phyloP scores from a whole-genome alignment of 306 rosid genomes.

The Cicer arietinum region DNA sequence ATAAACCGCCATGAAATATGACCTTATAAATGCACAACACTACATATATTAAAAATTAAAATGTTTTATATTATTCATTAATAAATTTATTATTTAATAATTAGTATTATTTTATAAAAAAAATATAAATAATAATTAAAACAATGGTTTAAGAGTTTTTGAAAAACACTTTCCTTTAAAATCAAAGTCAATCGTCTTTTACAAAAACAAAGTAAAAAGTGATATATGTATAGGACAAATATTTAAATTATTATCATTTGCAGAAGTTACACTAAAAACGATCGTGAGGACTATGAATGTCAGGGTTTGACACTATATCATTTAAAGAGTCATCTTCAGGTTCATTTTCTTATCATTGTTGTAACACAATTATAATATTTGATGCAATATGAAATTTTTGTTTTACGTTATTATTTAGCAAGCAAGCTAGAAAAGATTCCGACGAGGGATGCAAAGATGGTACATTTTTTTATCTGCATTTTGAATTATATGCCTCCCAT shows the following conservation, averaged over 20 bases:
- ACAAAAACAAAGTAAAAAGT: no score
- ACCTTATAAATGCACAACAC: no score
- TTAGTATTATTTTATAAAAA: no score
- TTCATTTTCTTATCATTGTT: conserved; percentile 18
- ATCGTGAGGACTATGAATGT: conserved; percentile 98
- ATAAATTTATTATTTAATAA: no score
- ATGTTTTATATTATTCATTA: no score
- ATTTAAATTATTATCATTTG: conserved; percentile 42
- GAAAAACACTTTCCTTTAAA: no score
- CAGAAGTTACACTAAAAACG: conserved; percentile 99
- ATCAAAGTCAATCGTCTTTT: no score
- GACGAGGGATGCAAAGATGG: conserved; percentile 87
- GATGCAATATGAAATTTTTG: conserved; percentile 21
- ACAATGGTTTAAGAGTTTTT: no score
- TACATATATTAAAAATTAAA: no score
- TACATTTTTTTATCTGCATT: conserved; percentile 46
- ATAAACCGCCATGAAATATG: no score
- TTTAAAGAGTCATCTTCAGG: conserved; percentile 98
- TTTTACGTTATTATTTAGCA: conserved; percentile 51
- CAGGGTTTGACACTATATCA: conserved; percentile 96
- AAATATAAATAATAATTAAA: no score
- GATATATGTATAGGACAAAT: no score
- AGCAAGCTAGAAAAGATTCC: conserved; percentile 90
- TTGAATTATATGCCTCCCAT: conserved; percentile 24
- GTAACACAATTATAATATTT: not conserved